Evolutionary conservation across 2,329 filamentous ascomycete genomes (phyloP), one percentile per base, ranked within the genome.

Genomic region (Aspergillus proliferans): DNA sequence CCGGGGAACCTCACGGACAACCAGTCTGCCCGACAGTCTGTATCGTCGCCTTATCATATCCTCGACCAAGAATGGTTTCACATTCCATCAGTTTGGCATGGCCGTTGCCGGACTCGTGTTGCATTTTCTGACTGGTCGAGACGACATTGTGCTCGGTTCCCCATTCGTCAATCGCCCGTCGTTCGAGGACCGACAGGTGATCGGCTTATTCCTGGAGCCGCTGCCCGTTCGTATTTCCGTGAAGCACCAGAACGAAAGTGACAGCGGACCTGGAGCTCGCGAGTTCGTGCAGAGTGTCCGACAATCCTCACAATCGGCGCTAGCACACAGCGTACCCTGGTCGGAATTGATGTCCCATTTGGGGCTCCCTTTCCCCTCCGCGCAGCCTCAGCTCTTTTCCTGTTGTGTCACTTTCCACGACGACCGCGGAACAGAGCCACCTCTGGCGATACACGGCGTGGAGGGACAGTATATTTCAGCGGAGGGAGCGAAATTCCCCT

Each of bases 141-240:
- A 49, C 34, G 65, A 67, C 45, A 52, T 67, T 8, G 41, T 58
- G 2, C 10, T 67, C 1, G 65, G 65, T 3, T 47, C 43, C 8
- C 65, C 65, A 9, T 66, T 58, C 26, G 28, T 63, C 5, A 66
- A 65, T 47, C 62, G 63, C 1, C 39, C 48, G 10, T 51, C 50
- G 1, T 45, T 45, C 19, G 52, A 53, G 10, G 64, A 65, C 45
- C 24, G 55, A 12, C 44, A 58, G 2, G 48, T 51, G 8, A 54
- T 66, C 15, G 64, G 64, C 1, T 52, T 67, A 1, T 67, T 63
- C 52, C 56, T 67, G 2, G 51, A 66, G 43, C 62, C 64, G 7
- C 47, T 67, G 1, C 64, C 64, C 1, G 52, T 67, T 19, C 50
- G 64, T 14, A 48, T 62, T 38, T 40, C 38, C 18, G 38, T 21